A percentile compares a stretch with the other conserved stretches of the same genome.
phyloP scores from a whole-genome alignment of 805 yeast genomes.

The Zygotorulaspora danielsina region DNA sequence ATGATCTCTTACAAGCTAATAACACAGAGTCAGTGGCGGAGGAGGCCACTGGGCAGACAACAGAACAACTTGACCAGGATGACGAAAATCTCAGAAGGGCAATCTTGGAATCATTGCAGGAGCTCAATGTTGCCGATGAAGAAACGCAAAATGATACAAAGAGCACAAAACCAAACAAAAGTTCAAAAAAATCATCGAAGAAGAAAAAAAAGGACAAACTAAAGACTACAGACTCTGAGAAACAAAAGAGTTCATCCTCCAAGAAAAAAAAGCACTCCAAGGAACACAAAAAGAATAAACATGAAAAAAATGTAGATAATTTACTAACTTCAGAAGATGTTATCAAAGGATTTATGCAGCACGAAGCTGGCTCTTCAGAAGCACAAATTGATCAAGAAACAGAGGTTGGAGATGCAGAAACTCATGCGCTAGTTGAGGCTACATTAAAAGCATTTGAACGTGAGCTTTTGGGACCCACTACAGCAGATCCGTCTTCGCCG shows the following conservation, averaged over 20 bases:
- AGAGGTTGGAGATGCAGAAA: slow-evolving; percentile 28
- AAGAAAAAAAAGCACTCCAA: slow-evolving; percentile 14
- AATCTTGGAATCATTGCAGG: slow-evolving; percentile 31
- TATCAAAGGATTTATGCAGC: slow-evolving; percentile 30
- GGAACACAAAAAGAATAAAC: slow-evolving; percentile 9
- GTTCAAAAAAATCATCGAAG: slow-evolving; percentile 18
- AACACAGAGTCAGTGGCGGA: slow-evolving; percentile 10
- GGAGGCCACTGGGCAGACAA: slow-evolving; percentile 6
- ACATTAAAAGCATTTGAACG: slow-evolving; percentile 35
- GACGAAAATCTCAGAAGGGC: slow-evolving; percentile 35
- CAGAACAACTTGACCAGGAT: slow-evolving; percentile 30
- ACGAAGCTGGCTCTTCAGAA: slow-evolving; percentile 13
- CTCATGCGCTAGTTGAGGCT: slow-evolving; percentile 35
- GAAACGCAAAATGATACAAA: slow-evolving; percentile 5
- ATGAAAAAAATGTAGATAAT: slow-evolving; percentile 16
- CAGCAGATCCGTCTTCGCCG: slow-evolving; percentile 2
- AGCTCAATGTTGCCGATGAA: slow-evolving; percentile 16
- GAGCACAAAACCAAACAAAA: slow-evolving; percentile 17
- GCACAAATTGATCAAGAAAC: slow-evolving; percentile 5
- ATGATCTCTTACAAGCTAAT: slow-evolving; percentile 23
- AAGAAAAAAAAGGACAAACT: slow-evolving; percentile 18
- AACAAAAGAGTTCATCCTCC: slow-evolving; percentile 9
- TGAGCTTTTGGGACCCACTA: slow-evolving; percentile 22
- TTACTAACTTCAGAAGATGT: slow-evolving; percentile 32
- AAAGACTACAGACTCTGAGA: slow-evolving; percentile 19